Evolutionary conservation across 305 asterid species (phyloP), one percentile per base, ranked within the genome.

Genomic region (Coffea humblotiana): DNA sequence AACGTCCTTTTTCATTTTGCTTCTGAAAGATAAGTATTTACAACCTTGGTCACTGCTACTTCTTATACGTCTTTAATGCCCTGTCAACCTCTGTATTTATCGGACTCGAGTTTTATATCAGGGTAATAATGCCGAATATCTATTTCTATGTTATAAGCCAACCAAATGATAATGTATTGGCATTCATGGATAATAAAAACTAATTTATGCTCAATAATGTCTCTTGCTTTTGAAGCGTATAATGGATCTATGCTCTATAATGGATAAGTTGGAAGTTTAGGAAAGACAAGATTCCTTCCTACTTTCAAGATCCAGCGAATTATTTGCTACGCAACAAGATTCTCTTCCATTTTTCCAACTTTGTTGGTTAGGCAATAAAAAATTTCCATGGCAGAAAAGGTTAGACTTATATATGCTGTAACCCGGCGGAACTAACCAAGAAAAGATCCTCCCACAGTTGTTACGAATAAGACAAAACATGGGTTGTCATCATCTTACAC

Each of bases 401-500:
- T n/a, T 6, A 40, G 32, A 23, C 14, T 5, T 71, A 11, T 15
- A 11, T 21, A 23, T 71, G 74, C 74, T 71, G 48, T 40, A 56
- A 56, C 11, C 10, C n/a, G 18, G 25, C 6, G 3, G 35, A 18
- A 21, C 15, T 3, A 71, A 10, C 35, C 11, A 45, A 71, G 21
- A 19, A 63, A 63, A 3, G 1, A 43, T 40, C 12, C 37, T 35
- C 6, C 25, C 49, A 68, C 37, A 35, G 49, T 35, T 68, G 72
- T 35, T 40, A 27, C 27, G 8, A 43, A 14, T 4, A 75, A 21
- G 47, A 76, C 13, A 16, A 78, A 60, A 32, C 71, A 81, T 81
- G 84, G 63, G n/a, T 61, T 37, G 3, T 69, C 84, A 58, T 49
- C 2, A 37, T 56, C 66, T 60, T 18, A 32, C 25, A 15, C 64